These are phyloP conservation scores for Firmiana major DNA, from an alignment of 345 rosid genomes.

Conservation along the genomic window DNA sequence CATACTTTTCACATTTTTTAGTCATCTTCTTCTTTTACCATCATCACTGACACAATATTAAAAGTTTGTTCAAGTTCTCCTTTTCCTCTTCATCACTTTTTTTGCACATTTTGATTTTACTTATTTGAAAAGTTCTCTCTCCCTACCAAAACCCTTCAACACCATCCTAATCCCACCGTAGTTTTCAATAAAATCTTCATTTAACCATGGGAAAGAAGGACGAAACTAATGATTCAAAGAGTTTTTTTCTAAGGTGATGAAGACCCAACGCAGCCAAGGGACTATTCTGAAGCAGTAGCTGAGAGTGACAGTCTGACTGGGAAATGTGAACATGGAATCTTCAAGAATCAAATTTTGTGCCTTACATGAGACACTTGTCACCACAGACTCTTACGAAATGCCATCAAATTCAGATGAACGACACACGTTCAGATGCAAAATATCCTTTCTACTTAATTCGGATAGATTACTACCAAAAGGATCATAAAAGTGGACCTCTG, in stretches of 20 bases:
- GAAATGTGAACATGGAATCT: slow-evolving; percentile 13
- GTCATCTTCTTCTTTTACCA: too few species aligned
- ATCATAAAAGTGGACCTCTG: not conserved
- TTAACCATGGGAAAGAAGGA: not conserved
- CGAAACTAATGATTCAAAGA: not conserved
- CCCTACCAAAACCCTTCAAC: too few species aligned
- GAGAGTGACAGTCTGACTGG: not conserved
- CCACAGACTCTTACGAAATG: not conserved
- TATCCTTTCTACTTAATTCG: not conserved
- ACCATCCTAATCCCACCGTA: too few species aligned
- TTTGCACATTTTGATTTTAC: too few species aligned
- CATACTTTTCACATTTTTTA: too few species aligned
- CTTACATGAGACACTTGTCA: not conserved
- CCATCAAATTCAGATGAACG: not conserved
- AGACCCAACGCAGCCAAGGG: not conserved
- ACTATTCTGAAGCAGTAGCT: too few species aligned
- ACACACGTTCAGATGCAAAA: slow-evolving; percentile 24
- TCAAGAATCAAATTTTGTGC: slow-evolving; percentile 17
- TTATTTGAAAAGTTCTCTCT: too few species aligned
- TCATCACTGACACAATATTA: too few species aligned
- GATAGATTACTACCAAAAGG: not conserved
- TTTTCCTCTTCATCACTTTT: too few species aligned
- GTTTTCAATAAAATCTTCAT: too few species aligned
- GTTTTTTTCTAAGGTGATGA: not conserved
- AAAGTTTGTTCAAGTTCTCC: too few species aligned